Percentiles rank a stretch among this genome's conserved stretches.
Evolutionary conservation across 495 filamentous ascomycete genomes (phyloP).

Genomic region (Neurospora hispaniola): DNA sequence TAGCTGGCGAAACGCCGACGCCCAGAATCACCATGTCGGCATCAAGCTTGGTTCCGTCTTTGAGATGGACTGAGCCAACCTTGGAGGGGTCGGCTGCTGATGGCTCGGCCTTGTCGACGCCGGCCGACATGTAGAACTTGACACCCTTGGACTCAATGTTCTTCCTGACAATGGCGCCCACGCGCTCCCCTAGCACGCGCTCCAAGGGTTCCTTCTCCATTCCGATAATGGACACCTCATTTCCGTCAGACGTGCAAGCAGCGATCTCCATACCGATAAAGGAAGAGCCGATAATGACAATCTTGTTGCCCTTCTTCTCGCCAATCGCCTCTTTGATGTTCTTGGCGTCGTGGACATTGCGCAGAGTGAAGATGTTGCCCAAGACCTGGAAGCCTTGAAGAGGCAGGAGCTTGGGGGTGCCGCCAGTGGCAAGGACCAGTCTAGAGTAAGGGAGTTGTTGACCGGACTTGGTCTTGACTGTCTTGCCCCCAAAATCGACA

Average conservation of each 20-base stretch:
- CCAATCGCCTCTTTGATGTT: slow-evolving; percentile 66
- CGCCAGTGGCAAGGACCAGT: slow-evolving; percentile 81
- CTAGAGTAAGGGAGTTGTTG: slow-evolving; percentile 69
- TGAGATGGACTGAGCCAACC: slow-evolving; percentile 74
- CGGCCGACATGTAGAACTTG: slow-evolving; percentile 71
- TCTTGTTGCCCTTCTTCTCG: slow-evolving; percentile 61
- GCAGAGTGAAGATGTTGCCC: slow-evolving; percentile 74
- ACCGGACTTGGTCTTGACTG: slow-evolving; percentile 61
- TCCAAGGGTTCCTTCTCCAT: slow-evolving; percentile 83
- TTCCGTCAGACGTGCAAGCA: slow-evolving; percentile 61
- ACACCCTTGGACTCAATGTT: slow-evolving; percentile 76
- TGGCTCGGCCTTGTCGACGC: slow-evolving; percentile 69
- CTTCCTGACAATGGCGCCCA: slow-evolving; percentile 69
- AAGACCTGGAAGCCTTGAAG: slow-evolving; percentile 79
- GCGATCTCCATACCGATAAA: slow-evolving; percentile 97
- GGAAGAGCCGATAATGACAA: slow-evolving; percentile 81
- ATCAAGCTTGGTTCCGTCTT: slow-evolving; percentile 72
- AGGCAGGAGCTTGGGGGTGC: slow-evolving; percentile 65
- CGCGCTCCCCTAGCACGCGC: slow-evolving; percentile 70
- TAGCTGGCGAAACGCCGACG: slow-evolving; percentile 79
- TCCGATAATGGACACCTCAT: slow-evolving; percentile 82
- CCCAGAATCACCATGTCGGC: slow-evolving; percentile 89
- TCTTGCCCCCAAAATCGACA: slow-evolving; percentile 66
- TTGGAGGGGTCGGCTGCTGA: slow-evolving; percentile 50
- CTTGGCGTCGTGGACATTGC: slow-evolving; percentile 63